phyloP scores from a whole-genome alignment of 2,329 filamentous ascomycete genomes.

The Aspergillus amoenus region DNA sequence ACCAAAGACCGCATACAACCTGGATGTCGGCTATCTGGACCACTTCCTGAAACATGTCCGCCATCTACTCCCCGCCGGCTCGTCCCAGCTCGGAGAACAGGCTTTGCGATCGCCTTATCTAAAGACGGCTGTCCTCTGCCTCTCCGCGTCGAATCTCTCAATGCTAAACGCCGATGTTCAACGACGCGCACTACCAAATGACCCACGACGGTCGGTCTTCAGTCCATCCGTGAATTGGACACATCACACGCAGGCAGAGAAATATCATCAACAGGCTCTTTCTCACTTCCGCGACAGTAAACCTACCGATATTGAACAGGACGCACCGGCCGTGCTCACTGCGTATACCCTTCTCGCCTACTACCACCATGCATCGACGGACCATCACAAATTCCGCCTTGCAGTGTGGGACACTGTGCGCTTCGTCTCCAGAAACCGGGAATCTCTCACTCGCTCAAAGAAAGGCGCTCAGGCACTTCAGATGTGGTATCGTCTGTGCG shows the following conservation, averaged over 20 bases:
- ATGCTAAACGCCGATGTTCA: conserved; percentile 16
- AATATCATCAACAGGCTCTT: neutral
- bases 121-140: conserved; percentile 10
- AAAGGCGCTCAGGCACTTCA: conserved; percentile 13
- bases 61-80: neutral
- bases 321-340: conserved; percentile 2
- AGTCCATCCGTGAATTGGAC: neutral
- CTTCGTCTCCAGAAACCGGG: conserved; percentile 6
- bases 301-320: neutral
- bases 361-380: conserved; percentile 18
- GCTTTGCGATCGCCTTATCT: neutral
- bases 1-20: neutral
- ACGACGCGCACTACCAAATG: neutral
- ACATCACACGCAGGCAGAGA: neutral
- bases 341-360: conserved; percentile 13
- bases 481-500: conserved; percentile 24
- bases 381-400: conserved; percentile 12
- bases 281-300: neutral
- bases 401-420: conserved; percentile 14
- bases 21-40: neutral
- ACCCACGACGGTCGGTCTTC: neutral
- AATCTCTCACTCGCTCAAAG: neutral
- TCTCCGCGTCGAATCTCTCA: conserved; percentile 17
- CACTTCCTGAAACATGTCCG: neutral
- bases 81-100: neutral